Evolutionary conservation across 1,284 basidiomycete species (phyloP), one percentile per base, ranked within the genome.

Genomic region (Mycena sp.): DNA sequence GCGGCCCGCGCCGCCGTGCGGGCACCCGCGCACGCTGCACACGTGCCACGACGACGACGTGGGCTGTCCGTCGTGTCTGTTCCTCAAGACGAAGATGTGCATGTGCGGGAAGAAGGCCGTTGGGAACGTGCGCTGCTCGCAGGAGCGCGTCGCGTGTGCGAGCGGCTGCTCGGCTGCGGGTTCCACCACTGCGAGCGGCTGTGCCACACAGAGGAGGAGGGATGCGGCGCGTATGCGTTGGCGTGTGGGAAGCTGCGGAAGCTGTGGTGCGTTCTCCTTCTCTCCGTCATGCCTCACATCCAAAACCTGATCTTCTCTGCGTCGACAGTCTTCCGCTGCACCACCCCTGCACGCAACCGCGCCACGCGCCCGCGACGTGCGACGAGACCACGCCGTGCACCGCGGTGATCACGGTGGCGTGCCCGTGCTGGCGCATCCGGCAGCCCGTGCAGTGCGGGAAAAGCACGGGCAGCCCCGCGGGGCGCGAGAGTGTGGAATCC

Each of bases 121-220:
- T n/a, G n/a, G n/a, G n/a, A n/a, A n/a, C n/a, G n/a, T n/a, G n/a
- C n/a, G n/a, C n/a, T n/a, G n/a, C 79, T 96, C 32, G 77, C 79
- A 0, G 98, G 95, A 70, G 95, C 95, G 1, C 94, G 90, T 73
- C 96, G 98, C 74, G 86, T 84, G 25, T 98, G 95, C 74, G 87
- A 91, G 61, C 84, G 88, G 62, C 72, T n/a, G n/a, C 79, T 96
- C 32, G 77, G 79, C 0, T 98, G 95, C 70, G 95, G 95, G 1
- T 94, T 90, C 73, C 96, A 98, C 74, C 86, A 85, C 26, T 98
- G 95, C 74, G 87, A 91, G 61, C 84, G 88, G 62, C 72, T 84
- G 0, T 98, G 95, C 73, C 96, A 98, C 71, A 78, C 84, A 0
- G 93, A 88, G 49, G 85, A 85, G 25, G 64, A 54, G 29, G 61